phyloP scores from a whole-genome alignment of 139 green algal species.

The Auxenochlorella protothecoides region DNA sequence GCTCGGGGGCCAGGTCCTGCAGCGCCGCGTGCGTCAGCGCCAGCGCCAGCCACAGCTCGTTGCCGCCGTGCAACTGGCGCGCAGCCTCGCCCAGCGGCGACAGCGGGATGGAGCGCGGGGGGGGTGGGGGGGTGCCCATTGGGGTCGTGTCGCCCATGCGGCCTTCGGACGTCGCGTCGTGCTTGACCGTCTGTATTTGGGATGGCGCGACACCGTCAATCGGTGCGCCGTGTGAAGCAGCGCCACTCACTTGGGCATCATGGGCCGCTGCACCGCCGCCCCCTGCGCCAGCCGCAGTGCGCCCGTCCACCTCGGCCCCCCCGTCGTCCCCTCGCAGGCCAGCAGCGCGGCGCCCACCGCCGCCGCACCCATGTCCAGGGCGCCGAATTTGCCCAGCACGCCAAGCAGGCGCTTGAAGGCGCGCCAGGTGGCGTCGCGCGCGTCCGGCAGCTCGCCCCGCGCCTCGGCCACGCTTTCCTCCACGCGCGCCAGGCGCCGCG shows the following conservation, averaged over 20 bases:
- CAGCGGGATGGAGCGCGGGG: slow-evolving; percentile 1
- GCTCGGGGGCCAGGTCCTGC: slow-evolving; percentile 31
- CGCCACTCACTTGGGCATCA: too few species aligned
- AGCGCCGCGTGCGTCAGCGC: slow-evolving; percentile 51
- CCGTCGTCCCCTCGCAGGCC: background rate
- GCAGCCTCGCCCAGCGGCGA: slow-evolving; percentile 53
- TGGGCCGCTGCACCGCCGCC: too few species aligned
- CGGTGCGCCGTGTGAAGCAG: too few species aligned
- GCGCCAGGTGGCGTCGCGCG: slow-evolving; percentile 28
- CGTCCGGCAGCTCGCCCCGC: slow-evolving; percentile 21
- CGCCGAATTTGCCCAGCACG: slow-evolving; percentile 43
- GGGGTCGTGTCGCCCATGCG: background rate
- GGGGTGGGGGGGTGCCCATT: background rate
- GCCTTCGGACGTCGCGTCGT: too few species aligned
- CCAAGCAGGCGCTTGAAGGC: slow-evolving; percentile 42
- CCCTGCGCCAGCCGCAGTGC: background rate
- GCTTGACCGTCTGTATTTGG: too few species aligned
- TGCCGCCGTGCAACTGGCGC: slow-evolving; percentile 55
- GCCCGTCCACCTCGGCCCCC: background rate
- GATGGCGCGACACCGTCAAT: too few species aligned
- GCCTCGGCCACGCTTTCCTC: slow-evolving; percentile 18
- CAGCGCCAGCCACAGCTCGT: slow-evolving; percentile 84
- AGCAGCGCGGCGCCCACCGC: too few species aligned
- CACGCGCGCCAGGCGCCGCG: too few species aligned
- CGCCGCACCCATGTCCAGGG: slow-evolving; percentile 17